Conservation (phyloP, 768 basidiomycete species). For the Pleurotus salmoneostramineus region DNA sequence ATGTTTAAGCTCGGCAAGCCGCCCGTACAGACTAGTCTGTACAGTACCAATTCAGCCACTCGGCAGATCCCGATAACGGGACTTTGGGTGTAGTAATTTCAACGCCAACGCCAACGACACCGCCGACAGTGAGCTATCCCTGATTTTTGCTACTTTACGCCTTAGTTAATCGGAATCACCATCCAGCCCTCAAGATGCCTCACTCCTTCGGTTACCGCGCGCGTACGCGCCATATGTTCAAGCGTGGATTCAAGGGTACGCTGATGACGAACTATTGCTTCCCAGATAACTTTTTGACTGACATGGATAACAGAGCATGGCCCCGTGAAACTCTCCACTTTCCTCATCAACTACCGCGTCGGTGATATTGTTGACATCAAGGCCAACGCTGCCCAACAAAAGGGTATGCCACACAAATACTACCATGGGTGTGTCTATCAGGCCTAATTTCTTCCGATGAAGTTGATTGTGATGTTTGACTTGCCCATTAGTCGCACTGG, state of each 20-base stretch:
- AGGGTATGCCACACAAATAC: constrained; percentile 99
- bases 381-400: constrained; percentile 98
- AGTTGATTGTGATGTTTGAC: not conserved
- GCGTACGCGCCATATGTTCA: constrained; percentile 99
- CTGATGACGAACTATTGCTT: constrained; percentile 13
- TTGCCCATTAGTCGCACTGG: constrained; percentile 76
- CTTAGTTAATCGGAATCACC: not conserved
- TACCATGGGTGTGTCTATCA: constrained; percentile 79
- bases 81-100: constrained; percentile 23
- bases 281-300: not conserved
- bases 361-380: constrained; percentile 99
- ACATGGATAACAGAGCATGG: constrained; percentile 66
- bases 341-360: constrained; percentile 87
- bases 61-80: constrained; percentile 48
- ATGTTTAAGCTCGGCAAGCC: constrained; percentile 19
- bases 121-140: constrained; percentile 43
- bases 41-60: constrained; percentile 60
- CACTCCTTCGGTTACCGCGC: constrained; percentile 99
- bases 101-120: constrained; percentile 44
- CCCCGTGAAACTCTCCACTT: constrained; percentile 86
- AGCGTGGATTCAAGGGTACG: constrained; percentile 95
- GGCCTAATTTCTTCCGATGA: constrained; percentile 2
- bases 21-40: constrained; percentile 53
- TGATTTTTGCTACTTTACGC: not conserved
- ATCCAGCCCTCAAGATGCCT: constrained; percentile 82